Base-by-base conservation (phyloP, 805 yeast genomes). In the Wickerhamiella shivajii region DNA sequence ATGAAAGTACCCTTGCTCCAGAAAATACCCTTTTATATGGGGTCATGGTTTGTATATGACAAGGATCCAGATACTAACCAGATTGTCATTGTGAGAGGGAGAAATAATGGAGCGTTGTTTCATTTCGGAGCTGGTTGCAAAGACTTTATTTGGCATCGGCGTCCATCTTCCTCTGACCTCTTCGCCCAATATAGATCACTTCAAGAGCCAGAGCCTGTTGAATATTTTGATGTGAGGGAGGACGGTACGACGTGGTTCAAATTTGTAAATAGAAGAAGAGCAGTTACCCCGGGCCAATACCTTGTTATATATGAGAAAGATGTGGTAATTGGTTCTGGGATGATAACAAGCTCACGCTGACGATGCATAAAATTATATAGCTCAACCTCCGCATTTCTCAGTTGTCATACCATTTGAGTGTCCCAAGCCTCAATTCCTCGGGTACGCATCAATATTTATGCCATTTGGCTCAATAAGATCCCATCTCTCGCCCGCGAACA, bases 211-310 rank as follows among this genome's bases (percentile, higher is more conserved):
- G 55, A 63, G 10, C 31, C 39, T 2, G 58, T 77, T 0, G 34
- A 43, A 7, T 35, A 42, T 3, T 39, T 55, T 14, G 36, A 39
- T 1, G 38, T 57, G 1, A 31, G 31, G 4, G 32, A 33, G 8
- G 23, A 27, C 3, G 35, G 36, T 10, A 43, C 45, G 3, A 42
- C 64, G 17, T 21, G 39, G 2, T 51, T 80, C 6, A 43, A 44
- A 15, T 58, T 85, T 19, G 38, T 41, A 0, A 55, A 60, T 1
- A 52, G 59, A 19, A 68, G 69, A 21, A 57, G 83, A 31, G 95
- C 93, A 0, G 69, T 90, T 49, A 85, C 95, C 0, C 80, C 85
- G 0, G 98, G 97, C 0, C 98, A 87, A 52, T 74, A 69, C 43
- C 56, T 83, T 12, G 93, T 79, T 1, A 50, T 87, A 5, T 90